These are phyloP conservation scores for Elaeis guineensis DNA, from an alignment of 176 grass and related monocot species.

Conservation along the genomic window DNA sequence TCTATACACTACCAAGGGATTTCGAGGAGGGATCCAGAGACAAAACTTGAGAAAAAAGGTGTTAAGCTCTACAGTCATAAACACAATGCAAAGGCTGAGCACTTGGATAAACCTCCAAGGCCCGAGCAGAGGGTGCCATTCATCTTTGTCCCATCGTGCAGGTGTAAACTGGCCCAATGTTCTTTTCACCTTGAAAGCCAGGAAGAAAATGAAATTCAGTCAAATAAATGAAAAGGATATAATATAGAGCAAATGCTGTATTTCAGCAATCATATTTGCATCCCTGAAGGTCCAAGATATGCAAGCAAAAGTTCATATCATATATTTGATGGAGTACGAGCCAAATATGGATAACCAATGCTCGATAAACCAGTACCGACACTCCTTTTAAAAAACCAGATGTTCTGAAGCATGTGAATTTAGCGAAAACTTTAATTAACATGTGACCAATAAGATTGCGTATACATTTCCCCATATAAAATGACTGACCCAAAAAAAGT, in stretches of 20 bases:
- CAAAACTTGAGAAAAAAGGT: slow-evolving; percentile 99
- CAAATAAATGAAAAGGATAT: neutral
- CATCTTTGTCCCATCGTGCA: slow-evolving; percentile 95
- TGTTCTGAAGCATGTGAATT: too few relatives aligned
- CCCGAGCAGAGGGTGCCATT: slow-evolving; percentile 77
- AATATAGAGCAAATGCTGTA: neutral
- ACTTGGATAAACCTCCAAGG: slow-evolving; percentile 98
- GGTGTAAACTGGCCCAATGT: slow-evolving; percentile 96
- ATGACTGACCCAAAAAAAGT: too few relatives aligned
- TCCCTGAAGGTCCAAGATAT: too few relatives aligned
- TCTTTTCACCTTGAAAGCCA: slow-evolving; percentile 65
- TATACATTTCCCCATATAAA: too few relatives aligned
- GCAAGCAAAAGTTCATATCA: too few relatives aligned
- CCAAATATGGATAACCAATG: too few relatives aligned
- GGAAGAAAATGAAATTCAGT: neutral
- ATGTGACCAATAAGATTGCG: too few relatives aligned
- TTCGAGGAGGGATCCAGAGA: slow-evolving; percentile 89
- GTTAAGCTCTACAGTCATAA: slow-evolving; percentile 93
- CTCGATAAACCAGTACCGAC: too few relatives aligned
- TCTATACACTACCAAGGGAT: slow-evolving; percentile 80
- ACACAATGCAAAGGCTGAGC: slow-evolving; percentile 72
- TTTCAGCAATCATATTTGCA: too few relatives aligned
- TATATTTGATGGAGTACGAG: too few relatives aligned
- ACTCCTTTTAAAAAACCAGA: too few relatives aligned
- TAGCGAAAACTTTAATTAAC: too few relatives aligned